A percentile compares a stretch with the other conserved stretches of the same genome.
These are phyloP conservation scores for Citrus sinensis DNA, from an alignment of 345 rosid species.

Conservation along the genomic window DNA sequence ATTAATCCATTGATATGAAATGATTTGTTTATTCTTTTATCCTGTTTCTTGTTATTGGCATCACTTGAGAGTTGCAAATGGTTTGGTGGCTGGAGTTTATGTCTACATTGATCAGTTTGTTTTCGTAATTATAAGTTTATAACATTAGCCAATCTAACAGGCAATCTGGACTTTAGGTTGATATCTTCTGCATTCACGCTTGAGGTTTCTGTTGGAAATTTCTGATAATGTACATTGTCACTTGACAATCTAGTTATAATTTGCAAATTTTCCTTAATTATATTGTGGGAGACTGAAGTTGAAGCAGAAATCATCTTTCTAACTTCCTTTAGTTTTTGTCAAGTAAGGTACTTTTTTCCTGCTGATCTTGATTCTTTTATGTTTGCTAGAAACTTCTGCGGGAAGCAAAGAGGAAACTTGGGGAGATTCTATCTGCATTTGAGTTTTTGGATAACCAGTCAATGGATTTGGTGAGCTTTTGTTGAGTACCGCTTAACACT, in stretches of 20 bases:
- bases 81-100: not conserved
- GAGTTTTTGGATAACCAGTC: slow-evolving; percentile 82
- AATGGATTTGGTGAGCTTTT: slow-evolving; percentile 62
- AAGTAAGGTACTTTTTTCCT: not conserved
- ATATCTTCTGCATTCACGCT: not conserved
- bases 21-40: not conserved
- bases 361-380: slow-evolving; percentile 9
- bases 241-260: not conserved
- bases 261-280: not conserved
- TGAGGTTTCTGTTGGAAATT: not conserved
- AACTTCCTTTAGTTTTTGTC: not conserved
- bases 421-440: slow-evolving; percentile 89
- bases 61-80: not conserved
- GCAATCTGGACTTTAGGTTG: not conserved
- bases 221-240: not conserved
- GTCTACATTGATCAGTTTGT: not conserved
- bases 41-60: not conserved
- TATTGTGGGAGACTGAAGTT: not conserved
- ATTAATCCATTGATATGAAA: not conserved
- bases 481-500: not conserved
- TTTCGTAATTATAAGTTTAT: not conserved
- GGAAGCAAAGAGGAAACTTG: slow-evolving; percentile 88
- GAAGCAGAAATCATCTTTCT: not conserved
- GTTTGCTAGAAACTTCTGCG: slow-evolving; percentile 64
- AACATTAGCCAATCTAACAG: not conserved